A percentile compares a stretch with the other conserved stretches of the same genome.
phyloP scores from a whole-genome alignment of 2,329 filamentous ascomycete genomes.

The Amesomyces nigricolor region DNA sequence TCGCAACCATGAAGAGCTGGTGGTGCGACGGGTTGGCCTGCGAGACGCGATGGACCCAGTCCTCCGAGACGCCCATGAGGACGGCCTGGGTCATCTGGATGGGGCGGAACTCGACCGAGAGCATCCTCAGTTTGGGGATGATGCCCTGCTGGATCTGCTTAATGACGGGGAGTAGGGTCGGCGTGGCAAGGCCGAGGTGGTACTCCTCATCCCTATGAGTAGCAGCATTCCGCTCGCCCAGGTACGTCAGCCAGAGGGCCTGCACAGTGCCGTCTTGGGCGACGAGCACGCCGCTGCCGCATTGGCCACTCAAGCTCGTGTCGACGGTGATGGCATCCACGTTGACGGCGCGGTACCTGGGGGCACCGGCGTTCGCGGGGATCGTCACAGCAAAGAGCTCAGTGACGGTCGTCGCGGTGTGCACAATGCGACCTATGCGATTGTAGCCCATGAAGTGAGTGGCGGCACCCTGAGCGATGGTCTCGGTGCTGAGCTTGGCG shows the following conservation, averaged over 20 bases:
- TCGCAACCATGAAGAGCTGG: conserved; percentile 93
- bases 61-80: conserved; percentile 93
- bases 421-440: conserved; percentile 86
- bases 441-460: conserved; percentile 99
- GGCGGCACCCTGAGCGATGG: conserved; percentile 86
- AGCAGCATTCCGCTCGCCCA: conserved; percentile 77
- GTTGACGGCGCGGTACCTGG: conserved; percentile 90
- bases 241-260: conserved; percentile 92
- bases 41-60: conserved; percentile 90
- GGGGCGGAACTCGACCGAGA: conserved; percentile 90
- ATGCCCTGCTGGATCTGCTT: conserved; percentile 75
- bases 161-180: conserved; percentile 82
- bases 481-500: conserved; percentile 72
- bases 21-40: conserved; percentile 85
- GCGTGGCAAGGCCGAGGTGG: conserved; percentile 85
- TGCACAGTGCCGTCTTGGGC: conserved; percentile 88
- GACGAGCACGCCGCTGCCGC: conserved; percentile 88
- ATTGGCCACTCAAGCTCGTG: conserved; percentile 83
- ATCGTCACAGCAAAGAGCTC: conserved; percentile 97
- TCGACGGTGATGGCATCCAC: conserved; percentile 96
- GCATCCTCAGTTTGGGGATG: conserved; percentile 76
- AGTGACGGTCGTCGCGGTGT: conserved; percentile 89
- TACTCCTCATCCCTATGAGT: conserved; percentile 91
- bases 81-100: conserved; percentile 96
- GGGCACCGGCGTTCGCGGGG: conserved; percentile 84